Evolutionary conservation across 768 basidiomycete species (phyloP), one percentile per base, ranked within the genome.

Genomic region (Suillus luteus): DNA sequence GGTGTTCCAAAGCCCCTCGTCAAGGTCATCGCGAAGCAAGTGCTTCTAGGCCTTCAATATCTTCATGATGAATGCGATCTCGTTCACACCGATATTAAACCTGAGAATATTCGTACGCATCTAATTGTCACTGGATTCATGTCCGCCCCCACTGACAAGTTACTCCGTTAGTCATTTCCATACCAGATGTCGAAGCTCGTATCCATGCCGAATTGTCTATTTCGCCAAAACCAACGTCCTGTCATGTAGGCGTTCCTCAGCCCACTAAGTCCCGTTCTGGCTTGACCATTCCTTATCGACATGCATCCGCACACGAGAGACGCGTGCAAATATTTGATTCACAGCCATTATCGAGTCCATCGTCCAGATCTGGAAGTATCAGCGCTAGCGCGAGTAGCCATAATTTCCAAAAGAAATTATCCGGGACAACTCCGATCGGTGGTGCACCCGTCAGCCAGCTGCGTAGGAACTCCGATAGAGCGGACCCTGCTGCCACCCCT

Each of bases 1-100:
- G 92, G 95, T 52, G 90, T 97, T 19, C 89, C 94, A 5, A 85
- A 85, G 35, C 81, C 87, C 46, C 83, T 96, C 59, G 93, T 96
- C 67, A 95, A 92, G 77, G 80, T 90, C 62, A 93, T 97, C 67
- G 84, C 91, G 17, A 92, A 84, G 76, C 95, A 97, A 75, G 81
- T 96, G 55, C 82, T 97, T 52, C 86, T 95, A 19, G 95, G 94
- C 33, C 81, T 96, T 63, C 88, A 95, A 73, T 97, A 95, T 75
- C 85, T 97, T 14, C 95, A 97, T 70, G 91, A 94, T 31, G 93
- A 94, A 75, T 96, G 94, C 75, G 87, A 92, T 71, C 84, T 96
- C 46, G 93, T 96, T 33, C 95, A 97, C 72, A 97, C 95, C 24
- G 91, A 93, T 69, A 90, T 96, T 64, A 96, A 97, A 77, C 95